Percentiles rank a stretch among this genome's conserved stretches.
Conservation (phyloP, 2,329 filamentous ascomycete genomes). For the Bipolaris sorokiniana region DNA sequence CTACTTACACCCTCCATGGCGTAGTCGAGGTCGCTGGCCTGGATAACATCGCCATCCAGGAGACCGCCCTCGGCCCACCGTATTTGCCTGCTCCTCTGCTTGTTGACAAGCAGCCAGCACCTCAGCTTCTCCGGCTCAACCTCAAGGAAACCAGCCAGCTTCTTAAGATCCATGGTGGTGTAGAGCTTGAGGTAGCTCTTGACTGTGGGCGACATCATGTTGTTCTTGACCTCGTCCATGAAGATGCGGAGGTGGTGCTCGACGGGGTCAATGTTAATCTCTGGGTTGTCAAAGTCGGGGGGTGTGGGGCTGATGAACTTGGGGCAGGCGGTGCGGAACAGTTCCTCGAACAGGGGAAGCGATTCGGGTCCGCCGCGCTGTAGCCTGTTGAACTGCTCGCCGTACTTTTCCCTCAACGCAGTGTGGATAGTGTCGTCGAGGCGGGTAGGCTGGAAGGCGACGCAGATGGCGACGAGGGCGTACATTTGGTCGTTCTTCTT, state of each 20-base stretch:
- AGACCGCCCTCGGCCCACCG: constrained; percentile 91
- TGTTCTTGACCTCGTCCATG: constrained; percentile 99
- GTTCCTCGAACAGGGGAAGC: constrained; percentile 95
- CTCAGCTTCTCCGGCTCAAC: constrained; percentile 95
- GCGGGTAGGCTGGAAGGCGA: constrained; percentile 95
- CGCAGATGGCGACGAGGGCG: constrained; percentile 96
- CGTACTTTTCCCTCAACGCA: constrained; percentile 97
- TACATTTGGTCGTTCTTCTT: constrained; percentile 99
- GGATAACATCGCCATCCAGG: constrained; percentile 89
- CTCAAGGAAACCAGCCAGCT: constrained; percentile 95
- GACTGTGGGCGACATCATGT: constrained; percentile 96
- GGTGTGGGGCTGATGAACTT: constrained; percentile 99
- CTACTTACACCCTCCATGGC: constrained; percentile 88
- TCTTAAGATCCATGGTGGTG: constrained; percentile 99
- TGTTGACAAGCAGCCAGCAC: constrained; percentile 93
- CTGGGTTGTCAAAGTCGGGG: constrained; percentile 96
- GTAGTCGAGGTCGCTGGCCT: constrained; percentile 95
- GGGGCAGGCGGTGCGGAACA: constrained; percentile 96
- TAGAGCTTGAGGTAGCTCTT: constrained; percentile 99
- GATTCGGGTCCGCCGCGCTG: constrained; percentile 95
- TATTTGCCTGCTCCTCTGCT: constrained; percentile 96
- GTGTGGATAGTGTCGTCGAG: constrained; percentile 99
- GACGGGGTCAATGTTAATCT: constrained; percentile 93
- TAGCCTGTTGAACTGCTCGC: constrained; percentile 95
- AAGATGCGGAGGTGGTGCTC: constrained; percentile 98